Percentiles rank a stretch among this genome's conserved stretches.
Evolutionary conservation across 495 filamentous ascomycete genomes (phyloP).

Genomic region (Apodospora peruviana): DNA sequence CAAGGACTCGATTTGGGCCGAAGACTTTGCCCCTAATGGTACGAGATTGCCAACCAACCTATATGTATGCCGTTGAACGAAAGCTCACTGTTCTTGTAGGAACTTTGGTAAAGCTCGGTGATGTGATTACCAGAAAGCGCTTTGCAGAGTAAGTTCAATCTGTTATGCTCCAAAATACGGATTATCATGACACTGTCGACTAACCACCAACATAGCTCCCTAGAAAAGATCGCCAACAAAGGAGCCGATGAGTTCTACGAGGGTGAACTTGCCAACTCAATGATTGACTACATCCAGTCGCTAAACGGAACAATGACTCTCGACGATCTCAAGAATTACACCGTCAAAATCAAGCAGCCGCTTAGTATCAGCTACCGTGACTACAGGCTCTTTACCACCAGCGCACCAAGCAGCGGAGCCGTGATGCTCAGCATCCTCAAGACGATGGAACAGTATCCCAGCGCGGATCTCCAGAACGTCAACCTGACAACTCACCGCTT

Average conservation of each 20-base stretch:
- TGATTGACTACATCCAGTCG: constrained; percentile 56
- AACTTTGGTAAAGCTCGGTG: constrained; percentile 56
- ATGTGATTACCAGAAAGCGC: constrained; percentile 70
- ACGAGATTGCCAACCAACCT: constrained; percentile 2
- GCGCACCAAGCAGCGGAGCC: constrained; percentile 68
- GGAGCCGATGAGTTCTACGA: constrained; percentile 74
- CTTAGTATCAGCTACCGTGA: constrained; percentile 65
- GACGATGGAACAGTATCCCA: constrained; percentile 65
- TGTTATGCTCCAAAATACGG: too few species aligned
- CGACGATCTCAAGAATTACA: constrained; percentile 67
- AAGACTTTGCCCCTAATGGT: constrained; percentile 82
- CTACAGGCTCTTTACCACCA: constrained; percentile 60
- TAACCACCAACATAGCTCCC: constrained; percentile 39
- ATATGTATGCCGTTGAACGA: neutral
- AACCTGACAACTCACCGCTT: constrained; percentile 67
- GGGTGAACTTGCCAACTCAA: constrained; percentile 65
- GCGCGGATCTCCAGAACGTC: constrained; percentile 24
- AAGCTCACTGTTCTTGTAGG: constrained; percentile 21
- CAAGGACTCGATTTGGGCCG: constrained; percentile 69
- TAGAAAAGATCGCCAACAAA: constrained; percentile 64
- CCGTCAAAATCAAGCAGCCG: constrained; percentile 53
- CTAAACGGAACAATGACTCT: constrained; percentile 78
- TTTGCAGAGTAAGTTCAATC: constrained; percentile 58
- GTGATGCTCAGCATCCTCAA: constrained; percentile 72
- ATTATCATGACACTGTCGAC: neutral